Conservation (phyloP, 2,329 filamentous ascomycete genomes). For the Gremmenia infestans region DNA sequence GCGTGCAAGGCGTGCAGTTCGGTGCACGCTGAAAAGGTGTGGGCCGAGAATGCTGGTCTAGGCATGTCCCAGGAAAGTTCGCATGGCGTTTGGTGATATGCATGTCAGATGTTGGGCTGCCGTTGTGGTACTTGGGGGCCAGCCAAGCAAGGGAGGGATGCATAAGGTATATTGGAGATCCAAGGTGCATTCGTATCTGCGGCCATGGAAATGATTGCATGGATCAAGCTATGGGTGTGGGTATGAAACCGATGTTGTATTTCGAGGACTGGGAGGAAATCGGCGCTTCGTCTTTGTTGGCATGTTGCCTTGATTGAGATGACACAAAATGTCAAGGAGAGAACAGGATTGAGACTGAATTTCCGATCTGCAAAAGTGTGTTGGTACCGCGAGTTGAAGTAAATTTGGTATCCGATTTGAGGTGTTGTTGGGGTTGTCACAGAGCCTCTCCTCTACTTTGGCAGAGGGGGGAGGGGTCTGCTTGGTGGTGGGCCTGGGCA, state of each 20-base stretch:
- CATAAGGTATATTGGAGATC: constrained; percentile 1
- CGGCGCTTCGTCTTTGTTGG: not conserved
- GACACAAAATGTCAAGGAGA: not conserved
- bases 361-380: constrained; percentile 1
- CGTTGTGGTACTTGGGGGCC: constrained; percentile 5
- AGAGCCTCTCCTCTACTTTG: constrained; percentile 42
- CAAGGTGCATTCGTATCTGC: constrained; percentile 1
- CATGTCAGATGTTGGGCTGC: constrained; percentile 6
- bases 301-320: not conserved
- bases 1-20: not conserved
- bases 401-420: not conserved
- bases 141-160: not conserved
- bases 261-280: constrained; percentile 1
- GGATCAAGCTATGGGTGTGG: not conserved
- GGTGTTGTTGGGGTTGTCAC: not conserved
- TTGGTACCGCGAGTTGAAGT: not conserved
- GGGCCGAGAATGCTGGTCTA: constrained; percentile 2
- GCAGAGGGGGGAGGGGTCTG: constrained; percentile 60
- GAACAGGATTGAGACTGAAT: not conserved
- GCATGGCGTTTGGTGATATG: constrained; percentile 3
- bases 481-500: constrained; percentile 62
- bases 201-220: not conserved
- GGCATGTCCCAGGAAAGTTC: constrained; percentile 1
- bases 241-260: constrained; percentile 3
- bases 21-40: not conserved